Evolutionary conservation across 306 rosid genomes (phyloP).

Genomic region (Fragaria iinumae): DNA sequence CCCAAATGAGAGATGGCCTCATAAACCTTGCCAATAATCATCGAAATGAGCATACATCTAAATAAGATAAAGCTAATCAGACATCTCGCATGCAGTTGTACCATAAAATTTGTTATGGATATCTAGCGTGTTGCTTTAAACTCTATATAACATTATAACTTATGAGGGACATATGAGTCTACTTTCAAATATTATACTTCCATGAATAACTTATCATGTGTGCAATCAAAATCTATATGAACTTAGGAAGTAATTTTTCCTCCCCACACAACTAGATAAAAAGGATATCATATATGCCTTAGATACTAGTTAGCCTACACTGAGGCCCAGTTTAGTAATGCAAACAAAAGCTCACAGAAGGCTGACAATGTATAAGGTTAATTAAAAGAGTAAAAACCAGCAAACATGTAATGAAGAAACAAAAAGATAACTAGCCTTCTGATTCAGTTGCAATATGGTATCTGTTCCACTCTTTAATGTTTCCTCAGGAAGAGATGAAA

Average conservation of each 20-base stretch:
- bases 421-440: conserved; percentile 55
- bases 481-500: conserved; percentile 87
- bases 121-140: neutral
- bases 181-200: neutral
- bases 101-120: neutral
- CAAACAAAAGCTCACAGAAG: neutral
- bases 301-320: neutral
- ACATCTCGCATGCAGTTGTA: neutral
- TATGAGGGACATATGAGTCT: neutral
- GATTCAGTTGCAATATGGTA: conserved; percentile 68
- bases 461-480: conserved; percentile 65
- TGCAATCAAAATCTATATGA: neutral
- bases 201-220: neutral
- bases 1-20: neutral
- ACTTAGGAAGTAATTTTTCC: neutral
- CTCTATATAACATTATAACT: neutral
- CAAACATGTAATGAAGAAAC: conserved; percentile 7
- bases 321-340: neutral
- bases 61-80: neutral
- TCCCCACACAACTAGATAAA: neutral
- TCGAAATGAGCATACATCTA: neutral
- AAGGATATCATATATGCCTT: neutral
- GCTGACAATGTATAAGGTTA: neutral
- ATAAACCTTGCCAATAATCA: neutral
- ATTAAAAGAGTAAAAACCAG: neutral